phyloP scores from a whole-genome alignment of 1,284 basidiomycete species.

The Ceratobasidium sp. region DNA sequence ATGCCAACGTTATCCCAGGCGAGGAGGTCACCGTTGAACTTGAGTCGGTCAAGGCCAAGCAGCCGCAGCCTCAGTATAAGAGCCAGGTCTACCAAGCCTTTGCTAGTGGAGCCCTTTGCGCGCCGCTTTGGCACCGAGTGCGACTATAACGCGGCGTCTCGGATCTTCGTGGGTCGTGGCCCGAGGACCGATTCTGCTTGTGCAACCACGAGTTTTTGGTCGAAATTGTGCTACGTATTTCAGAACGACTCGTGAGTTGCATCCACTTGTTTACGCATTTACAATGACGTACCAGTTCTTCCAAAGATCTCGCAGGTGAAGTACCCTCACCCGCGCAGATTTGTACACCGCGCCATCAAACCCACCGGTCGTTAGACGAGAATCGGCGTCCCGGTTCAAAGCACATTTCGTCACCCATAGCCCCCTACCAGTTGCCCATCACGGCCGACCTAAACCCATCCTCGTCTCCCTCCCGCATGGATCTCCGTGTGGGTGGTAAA shows the following conservation, averaged over 20 bases:
- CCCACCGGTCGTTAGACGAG: too few relatives aligned
- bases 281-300: background rate
- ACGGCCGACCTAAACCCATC: constrained; percentile 52
- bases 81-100: constrained; percentile 97
- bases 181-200: constrained; percentile 99
- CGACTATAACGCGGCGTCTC: constrained; percentile 99
- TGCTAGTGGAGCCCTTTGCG: constrained; percentile 97
- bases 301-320: constrained; percentile 96
- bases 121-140: constrained; percentile 99
- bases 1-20: constrained; percentile 99
- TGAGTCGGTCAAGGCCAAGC: constrained; percentile 99
- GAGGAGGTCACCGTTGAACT: constrained; percentile 99
- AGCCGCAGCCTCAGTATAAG: constrained; percentile 99
- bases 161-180: constrained; percentile 95
- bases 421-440: constrained; percentile 48
- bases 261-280: constrained; percentile 12
- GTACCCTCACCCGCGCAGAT: constrained; percentile 99
- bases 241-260: constrained; percentile 89
- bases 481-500: constrained; percentile 97
- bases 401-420: constrained; percentile 9
- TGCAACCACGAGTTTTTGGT: constrained; percentile 98
- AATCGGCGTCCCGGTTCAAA: background rate
- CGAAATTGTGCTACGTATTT: constrained; percentile 96
- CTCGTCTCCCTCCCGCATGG: constrained; percentile 62
- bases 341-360: constrained; percentile 99